Evolutionary conservation across 2,329 filamentous ascomycete species (phyloP).

Genomic region (Pseudodiploospora longispora): DNA sequence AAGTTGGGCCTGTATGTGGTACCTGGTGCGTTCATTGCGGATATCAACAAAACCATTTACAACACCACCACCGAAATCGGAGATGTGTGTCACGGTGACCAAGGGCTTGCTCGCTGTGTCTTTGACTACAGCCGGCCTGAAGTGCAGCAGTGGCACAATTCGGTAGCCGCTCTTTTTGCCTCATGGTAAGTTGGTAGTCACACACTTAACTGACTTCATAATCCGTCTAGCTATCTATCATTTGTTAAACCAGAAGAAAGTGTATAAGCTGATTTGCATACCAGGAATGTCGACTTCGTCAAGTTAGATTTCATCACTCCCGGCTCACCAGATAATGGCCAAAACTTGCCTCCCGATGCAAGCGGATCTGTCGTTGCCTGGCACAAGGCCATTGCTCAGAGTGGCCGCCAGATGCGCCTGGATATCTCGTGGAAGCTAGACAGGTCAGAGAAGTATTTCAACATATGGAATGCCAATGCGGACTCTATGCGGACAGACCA

Average conservation of each 20-base stretch:
- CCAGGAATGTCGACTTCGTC: slow-evolving; percentile 13
- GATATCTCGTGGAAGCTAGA: slow-evolving; percentile 15
- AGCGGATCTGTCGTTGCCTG: slow-evolving; percentile 11
- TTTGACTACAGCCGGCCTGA: slow-evolving; percentile 11
- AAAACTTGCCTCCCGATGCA: slow-evolving; percentile 10
- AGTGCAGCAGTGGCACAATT: slow-evolving; percentile 12
- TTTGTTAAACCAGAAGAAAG: not conserved
- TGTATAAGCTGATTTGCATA: too few species aligned
- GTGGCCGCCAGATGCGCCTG: slow-evolving; percentile 12
- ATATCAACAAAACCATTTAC: slow-evolving; percentile 12
- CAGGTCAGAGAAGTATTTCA: slow-evolving; percentile 11
- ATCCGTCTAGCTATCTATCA: not conserved
- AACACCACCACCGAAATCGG: slow-evolving; percentile 10
- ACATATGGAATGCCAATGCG: slow-evolving; percentile 12
- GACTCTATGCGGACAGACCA: slow-evolving; percentile 14
- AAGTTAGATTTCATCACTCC: slow-evolving; percentile 14
- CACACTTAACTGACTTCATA: not conserved
- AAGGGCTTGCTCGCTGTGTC: slow-evolving; percentile 12
- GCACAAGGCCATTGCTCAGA: slow-evolving; percentile 11
- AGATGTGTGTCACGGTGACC: slow-evolving; percentile 11
- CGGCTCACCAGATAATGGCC: slow-evolving; percentile 13
- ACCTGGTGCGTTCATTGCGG: slow-evolving; percentile 12
- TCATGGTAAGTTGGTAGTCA: slow-evolving; percentile 8
- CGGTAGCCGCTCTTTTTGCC: slow-evolving; percentile 11
- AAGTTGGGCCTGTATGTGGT: slow-evolving; percentile 13